Evolutionary conservation across 2,329 filamentous ascomycete genomes (phyloP).

Genomic region (Aspergillus piperis): DNA sequence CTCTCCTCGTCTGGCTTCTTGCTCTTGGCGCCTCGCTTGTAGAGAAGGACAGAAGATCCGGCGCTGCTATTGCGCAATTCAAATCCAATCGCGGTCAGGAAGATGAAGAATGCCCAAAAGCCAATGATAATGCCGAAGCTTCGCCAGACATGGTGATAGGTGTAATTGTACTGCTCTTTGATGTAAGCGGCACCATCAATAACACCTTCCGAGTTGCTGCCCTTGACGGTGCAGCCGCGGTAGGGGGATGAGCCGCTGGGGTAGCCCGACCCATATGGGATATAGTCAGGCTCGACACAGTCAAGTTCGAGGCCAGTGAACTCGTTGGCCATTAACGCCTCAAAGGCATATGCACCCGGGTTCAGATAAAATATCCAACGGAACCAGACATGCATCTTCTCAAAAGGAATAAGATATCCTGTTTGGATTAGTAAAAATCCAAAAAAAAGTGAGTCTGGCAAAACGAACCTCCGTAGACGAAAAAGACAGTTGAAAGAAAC

Average conservation of each 20-base stretch:
- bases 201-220: conserved; percentile 30
- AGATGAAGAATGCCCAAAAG: conserved; percentile 73
- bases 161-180: conserved; percentile 55
- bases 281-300: conserved; percentile 53
- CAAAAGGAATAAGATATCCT: conserved; percentile 63
- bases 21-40: conserved; percentile 36
- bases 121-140: conserved; percentile 77
- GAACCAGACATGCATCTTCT: conserved; percentile 64
- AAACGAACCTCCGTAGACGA: conserved; percentile 53
- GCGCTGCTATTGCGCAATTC: conserved; percentile 54
- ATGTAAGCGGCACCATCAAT: conserved; percentile 59
- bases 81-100: conserved; percentile 72
- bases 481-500: conserved; percentile 42
- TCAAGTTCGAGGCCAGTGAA: conserved; percentile 59
- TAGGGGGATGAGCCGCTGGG: conserved; percentile 21
- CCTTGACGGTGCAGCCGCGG: conserved; percentile 35
- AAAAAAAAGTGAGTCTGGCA: background rate
- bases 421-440: background rate
- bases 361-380: conserved; percentile 64
- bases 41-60: conserved; percentile 36
- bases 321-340: conserved; percentile 68
- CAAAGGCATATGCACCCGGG: conserved; percentile 67
- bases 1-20: conserved; percentile 11
- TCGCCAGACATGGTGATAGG: conserved; percentile 60
- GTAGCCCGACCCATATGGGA: conserved; percentile 51